Evolutionary conservation across 73 alveolate genomes (phyloP).

Genomic region (Paramecium pentaurelia): DNA sequence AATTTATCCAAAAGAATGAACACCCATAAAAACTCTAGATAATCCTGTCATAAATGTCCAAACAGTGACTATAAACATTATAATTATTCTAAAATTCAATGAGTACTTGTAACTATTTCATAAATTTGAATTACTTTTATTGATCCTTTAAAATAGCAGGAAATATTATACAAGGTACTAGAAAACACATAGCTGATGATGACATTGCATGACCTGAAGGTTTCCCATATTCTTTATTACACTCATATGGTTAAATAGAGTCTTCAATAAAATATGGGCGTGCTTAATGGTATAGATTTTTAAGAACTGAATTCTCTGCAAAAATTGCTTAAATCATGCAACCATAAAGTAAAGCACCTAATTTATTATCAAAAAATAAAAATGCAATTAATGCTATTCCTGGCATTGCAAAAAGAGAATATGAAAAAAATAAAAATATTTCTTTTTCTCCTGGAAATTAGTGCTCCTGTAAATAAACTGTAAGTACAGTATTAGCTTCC

Average conservation of each 20-base stretch:
- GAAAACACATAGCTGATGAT: constrained; percentile 31
- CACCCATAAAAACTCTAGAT: constrained; percentile 48
- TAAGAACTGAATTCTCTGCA: constrained; percentile 9
- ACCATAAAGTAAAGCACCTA: neutral
- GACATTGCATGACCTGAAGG: constrained; percentile 66
- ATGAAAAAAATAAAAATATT: neutral
- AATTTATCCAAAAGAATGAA: constrained; percentile 48
- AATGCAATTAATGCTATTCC: neutral
- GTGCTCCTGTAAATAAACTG: neutral
- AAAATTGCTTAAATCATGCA: neutral
- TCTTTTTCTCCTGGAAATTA: neutral
- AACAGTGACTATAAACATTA: neutral
- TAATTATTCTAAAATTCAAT: neutral
- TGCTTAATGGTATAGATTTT: constrained; percentile 50
- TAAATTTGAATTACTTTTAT: neutral
- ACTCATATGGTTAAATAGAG: neutral
- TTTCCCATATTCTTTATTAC: constrained; percentile 57
- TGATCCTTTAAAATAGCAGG: neutral
- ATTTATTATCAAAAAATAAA: neutral
- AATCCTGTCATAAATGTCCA: constrained; percentile 54
- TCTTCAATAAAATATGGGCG: constrained; percentile 43
- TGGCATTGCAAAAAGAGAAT: neutral
- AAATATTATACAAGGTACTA: neutral
- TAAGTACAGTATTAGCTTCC: neutral
- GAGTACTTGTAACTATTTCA: neutral